phyloP scores from a whole-genome alignment of 2,329 filamentous ascomycete species.

The Fusarium vanettenii region DNA sequence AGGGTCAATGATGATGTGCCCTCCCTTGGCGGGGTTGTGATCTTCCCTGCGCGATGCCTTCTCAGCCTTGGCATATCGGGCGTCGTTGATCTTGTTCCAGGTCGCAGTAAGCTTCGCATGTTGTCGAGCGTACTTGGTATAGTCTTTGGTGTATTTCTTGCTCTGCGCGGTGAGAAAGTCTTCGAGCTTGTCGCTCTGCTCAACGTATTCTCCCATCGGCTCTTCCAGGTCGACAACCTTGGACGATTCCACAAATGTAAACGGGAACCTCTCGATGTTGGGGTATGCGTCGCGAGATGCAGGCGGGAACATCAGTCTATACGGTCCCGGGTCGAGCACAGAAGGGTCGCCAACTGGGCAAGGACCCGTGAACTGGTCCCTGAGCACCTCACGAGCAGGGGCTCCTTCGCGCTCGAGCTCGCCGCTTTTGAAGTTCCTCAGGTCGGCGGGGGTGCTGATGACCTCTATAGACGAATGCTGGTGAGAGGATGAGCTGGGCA shows the following conservation, averaged over 20 bases:
- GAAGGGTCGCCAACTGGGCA: conserved; percentile 8
- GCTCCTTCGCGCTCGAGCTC: neutral
- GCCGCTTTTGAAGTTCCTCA: neutral
- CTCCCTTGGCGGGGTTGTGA: neutral
- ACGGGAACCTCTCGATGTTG: neutral
- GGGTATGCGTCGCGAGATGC: conserved; percentile 22
- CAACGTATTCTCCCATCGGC: conserved; percentile 14
- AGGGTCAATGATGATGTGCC: neutral
- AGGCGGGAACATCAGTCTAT: conserved; percentile 14
- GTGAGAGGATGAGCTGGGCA: neutral
- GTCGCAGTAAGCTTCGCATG: neutral
- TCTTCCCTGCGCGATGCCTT: neutral
- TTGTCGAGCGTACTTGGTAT: neutral
- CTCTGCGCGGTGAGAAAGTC: conserved; percentile 14
- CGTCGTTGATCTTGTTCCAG: neutral
- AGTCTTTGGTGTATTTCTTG: neutral
- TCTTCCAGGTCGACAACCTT: conserved; percentile 9
- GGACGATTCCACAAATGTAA: neutral
- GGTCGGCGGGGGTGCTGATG: conserved; percentile 22
- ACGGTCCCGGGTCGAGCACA: neutral
- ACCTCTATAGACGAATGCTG: conserved; percentile 19
- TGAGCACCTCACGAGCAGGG: neutral
- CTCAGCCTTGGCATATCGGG: neutral
- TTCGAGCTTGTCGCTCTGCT: conserved; percentile 11
- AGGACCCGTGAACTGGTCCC: conserved; percentile 5